Evolutionary conservation across 192 early-diverging fungal genomes (phyloP).

Genomic region (Jimgerdemannia lactiflua): DNA sequence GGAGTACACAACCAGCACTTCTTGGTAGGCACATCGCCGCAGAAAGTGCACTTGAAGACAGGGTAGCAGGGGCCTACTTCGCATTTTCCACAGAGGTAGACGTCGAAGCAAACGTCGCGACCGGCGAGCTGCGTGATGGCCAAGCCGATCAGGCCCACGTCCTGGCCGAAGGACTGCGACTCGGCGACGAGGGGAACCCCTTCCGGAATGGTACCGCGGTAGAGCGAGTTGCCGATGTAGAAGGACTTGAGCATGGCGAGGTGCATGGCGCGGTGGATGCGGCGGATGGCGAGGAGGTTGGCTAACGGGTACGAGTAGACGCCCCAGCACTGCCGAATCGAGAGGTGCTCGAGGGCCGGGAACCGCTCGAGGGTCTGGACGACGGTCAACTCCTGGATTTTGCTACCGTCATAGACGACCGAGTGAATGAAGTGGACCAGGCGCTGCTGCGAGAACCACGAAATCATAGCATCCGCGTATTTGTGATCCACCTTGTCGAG

Average conservation of each 20-base stretch:
- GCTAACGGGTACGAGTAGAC: slow-evolving; percentile 11
- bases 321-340: slow-evolving; percentile 7
- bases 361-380: slow-evolving; percentile 15
- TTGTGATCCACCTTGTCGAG: slow-evolving; percentile 10
- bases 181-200: slow-evolving; percentile 3
- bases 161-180: slow-evolving; percentile 12
- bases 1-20: slow-evolving; percentile 15
- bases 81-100: slow-evolving; percentile 12
- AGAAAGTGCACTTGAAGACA: slow-evolving; percentile 13
- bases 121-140: slow-evolving; percentile 13
- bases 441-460: slow-evolving; percentile 1
- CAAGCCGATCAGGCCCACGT: slow-evolving; percentile 12
- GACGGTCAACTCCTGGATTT: slow-evolving; percentile 13
- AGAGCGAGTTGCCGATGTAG: slow-evolving; percentile 6
- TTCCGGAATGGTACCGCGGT: slow-evolving; percentile 9
- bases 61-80: slow-evolving; percentile 12
- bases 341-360: slow-evolving; percentile 4
- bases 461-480: slow-evolving; percentile 3
- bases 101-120: slow-evolving; percentile 17
- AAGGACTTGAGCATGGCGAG: slow-evolving; percentile 7
- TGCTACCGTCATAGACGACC: slow-evolving; percentile 8
- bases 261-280: slow-evolving; percentile 1
- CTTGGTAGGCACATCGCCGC: slow-evolving; percentile 1
- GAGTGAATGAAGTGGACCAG: slow-evolving; percentile 3
- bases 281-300: slow-evolving; percentile 4